These are phyloP conservation scores for Magnusiomyces tetraspermus DNA, from an alignment of 1,139 yeast genomes.

Conservation along the genomic window DNA sequence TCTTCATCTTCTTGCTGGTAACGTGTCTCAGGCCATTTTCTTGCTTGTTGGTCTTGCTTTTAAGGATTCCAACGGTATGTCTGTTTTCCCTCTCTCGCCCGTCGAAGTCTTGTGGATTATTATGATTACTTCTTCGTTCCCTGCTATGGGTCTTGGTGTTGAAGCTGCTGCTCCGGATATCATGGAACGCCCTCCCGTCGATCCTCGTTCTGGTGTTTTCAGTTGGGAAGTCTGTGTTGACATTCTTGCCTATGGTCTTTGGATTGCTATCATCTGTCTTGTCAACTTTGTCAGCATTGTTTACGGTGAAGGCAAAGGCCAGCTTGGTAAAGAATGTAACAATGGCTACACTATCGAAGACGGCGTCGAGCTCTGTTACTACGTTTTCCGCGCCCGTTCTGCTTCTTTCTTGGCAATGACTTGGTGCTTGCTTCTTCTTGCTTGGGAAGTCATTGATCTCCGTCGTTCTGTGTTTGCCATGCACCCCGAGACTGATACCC, in stretches of 20 bases:
- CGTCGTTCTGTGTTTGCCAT: conserved; percentile 63
- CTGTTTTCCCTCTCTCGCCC: conserved; percentile 72
- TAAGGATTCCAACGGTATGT: conserved; percentile 46
- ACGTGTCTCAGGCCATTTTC: conserved; percentile 68
- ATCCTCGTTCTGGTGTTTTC: conserved; percentile 49
- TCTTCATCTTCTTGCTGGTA: conserved; percentile 67
- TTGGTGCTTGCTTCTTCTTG: conserved; percentile 78
- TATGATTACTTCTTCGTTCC: conserved; percentile 71
- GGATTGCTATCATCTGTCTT: conserved; percentile 68
- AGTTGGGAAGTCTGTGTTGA: conserved; percentile 64
- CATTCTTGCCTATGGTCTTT: conserved; percentile 63
- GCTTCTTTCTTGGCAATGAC: conserved; percentile 79
- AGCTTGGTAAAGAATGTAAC: conserved; percentile 62
- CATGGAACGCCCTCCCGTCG: conserved; percentile 56
- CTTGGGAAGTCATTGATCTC: conserved; percentile 85
- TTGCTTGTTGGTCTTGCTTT: conserved; percentile 61
- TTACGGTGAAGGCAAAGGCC: conserved; percentile 53
- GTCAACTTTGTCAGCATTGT: conserved; percentile 56
- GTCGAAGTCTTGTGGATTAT: conserved; percentile 75
- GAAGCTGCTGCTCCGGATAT: conserved; percentile 60
- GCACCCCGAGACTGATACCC: conserved; percentile 58
- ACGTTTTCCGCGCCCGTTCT: conserved; percentile 73
- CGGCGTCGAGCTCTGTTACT: conserved; percentile 38
- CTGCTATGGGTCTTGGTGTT: conserved; percentile 80
- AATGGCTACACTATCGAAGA: conserved; percentile 27